Conservation (phyloP, 306 rosid species). For the Prunus davidiana region DNA sequence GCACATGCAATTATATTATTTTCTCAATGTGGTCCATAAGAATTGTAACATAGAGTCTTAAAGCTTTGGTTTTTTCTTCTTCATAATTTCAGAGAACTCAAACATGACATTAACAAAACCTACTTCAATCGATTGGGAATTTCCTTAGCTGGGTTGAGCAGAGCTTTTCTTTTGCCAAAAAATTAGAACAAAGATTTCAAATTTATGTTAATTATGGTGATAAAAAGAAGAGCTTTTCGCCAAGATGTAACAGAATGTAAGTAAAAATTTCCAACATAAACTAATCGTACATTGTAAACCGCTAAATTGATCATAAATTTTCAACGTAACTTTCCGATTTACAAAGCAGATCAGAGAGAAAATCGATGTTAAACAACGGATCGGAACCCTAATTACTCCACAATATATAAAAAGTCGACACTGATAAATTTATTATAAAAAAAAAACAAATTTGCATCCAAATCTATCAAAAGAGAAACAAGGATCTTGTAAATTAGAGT, state of each 20-base stretch:
- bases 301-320: background rate
- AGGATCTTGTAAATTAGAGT: conserved; percentile 1
- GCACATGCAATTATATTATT: background rate
- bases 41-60: background rate
- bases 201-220: background rate
- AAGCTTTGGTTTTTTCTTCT: background rate
- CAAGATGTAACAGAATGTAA: background rate
- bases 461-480: background rate
- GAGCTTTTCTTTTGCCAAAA: background rate
- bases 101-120: background rate
- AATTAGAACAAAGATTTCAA: background rate
- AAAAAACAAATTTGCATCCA: background rate
- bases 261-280: background rate
- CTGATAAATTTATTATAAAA: too few species aligned
- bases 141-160: background rate
- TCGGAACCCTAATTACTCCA: background rate
- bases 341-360: conserved; percentile 14
- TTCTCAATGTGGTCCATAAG: background rate
- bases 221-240: background rate
- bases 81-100: background rate
- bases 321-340: background rate
- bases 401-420: background rate
- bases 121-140: background rate
- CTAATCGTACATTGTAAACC: background rate
- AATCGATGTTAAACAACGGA: background rate